Evolutionary conservation across 768 basidiomycete species (phyloP), one percentile per base, ranked within the genome.

Genomic region (Boletus tylopilopsis): DNA sequence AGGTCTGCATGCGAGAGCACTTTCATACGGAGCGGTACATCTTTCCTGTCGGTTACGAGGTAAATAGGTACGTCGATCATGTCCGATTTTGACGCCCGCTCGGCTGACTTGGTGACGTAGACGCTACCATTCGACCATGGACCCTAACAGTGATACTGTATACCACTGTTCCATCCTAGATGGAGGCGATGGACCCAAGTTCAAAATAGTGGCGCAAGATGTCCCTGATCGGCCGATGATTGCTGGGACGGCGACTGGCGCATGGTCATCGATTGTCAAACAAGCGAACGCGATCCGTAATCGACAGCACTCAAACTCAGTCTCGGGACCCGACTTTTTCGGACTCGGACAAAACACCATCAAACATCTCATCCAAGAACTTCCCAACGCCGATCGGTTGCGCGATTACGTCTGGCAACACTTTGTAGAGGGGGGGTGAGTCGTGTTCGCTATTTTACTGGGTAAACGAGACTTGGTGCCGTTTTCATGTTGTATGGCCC

Each of bases 11-110:
- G 82, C 76, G 86, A 25, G 87, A 90, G 55, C 86, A 90, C 63
- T 92, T 90, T 61, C 87, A 90, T 63, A 90, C 90, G 0, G 89
- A 92, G 64, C 73, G 90, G 45, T 92, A 92, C 62, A 92, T 93
- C 55, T 93, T 90, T 59, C 90, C 90, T 10, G 85, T 91, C 34
- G 88, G 88, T 15, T 92, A 90, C 63, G 87, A 89, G 61, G 86
- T 90, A 6, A 85, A 82, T 5, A 77, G 89, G 88, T 86, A 35
- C 42, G 77, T 63, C 16, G 0, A 10, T 37, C 51, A 22, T 13
- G 34, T 18, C 16, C n/a, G 32, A 50, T 19, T 18, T 25, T n/a
- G 2, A 29, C 34, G 29, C 38, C 23, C 47, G 24, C 36, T 19
- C 19, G 48, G 35, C 43, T 49, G 43, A 53, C 48, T 13, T 39